Evolutionary conservation across 1,284 basidiomycete genomes (phyloP).

Genomic region (Marasmius fiardii): DNA sequence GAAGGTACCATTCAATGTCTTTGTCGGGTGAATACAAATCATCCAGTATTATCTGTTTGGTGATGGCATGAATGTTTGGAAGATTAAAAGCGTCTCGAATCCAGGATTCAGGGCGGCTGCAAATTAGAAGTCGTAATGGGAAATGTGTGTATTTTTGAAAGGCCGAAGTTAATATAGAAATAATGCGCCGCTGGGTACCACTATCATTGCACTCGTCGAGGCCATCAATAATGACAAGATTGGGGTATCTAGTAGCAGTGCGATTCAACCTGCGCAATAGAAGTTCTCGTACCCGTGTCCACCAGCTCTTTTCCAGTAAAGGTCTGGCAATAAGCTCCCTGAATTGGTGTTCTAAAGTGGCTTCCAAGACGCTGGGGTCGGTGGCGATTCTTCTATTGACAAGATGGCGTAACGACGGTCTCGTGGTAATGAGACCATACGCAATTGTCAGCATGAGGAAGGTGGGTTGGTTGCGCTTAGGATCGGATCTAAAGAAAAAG

Average conservation of each 20-base stretch:
- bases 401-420: background rate
- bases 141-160: background rate
- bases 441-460: conserved; percentile 4
- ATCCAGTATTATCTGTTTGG: background rate
- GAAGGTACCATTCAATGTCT: background rate
- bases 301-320: background rate
- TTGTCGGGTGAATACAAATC: background rate
- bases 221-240: conserved; percentile 17
- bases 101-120: conserved; percentile 17
- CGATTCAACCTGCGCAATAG: too few species aligned
- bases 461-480: background rate
- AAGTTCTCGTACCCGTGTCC: background rate
- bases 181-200: background rate
- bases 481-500: conserved; percentile 15
- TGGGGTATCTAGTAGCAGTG: background rate
- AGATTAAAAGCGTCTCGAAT: conserved; percentile 14
- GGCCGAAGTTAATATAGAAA: background rate
- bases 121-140: conserved; percentile 17
- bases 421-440: background rate
- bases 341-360: conserved; percentile 4
- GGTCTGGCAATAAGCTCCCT: background rate
- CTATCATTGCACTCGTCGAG: conserved; percentile 16
- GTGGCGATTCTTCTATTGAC: background rate
- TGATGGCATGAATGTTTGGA: background rate
- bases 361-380: background rate